These are phyloP conservation scores for Mycena pura DNA, from an alignment of 768 basidiomycete genomes.

Conservation along the genomic window DNA sequence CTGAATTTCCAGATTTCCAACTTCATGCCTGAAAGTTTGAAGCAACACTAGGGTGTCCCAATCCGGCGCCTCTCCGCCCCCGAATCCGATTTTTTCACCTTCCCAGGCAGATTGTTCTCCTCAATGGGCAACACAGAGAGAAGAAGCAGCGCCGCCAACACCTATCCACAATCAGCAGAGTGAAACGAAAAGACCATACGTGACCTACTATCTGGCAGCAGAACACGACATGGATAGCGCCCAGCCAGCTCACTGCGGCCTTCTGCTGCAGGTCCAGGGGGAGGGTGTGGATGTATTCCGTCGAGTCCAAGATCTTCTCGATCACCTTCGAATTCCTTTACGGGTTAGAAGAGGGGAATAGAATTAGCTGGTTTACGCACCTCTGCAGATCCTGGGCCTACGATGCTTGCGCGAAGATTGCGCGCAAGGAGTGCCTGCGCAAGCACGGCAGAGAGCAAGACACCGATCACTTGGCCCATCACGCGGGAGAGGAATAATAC, in stretches of 20 bases:
- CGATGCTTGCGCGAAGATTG: slow-evolving; percentile 63
- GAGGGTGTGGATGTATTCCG: slow-evolving; percentile 56
- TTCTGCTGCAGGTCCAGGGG: slow-evolving; percentile 44
- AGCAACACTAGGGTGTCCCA: too few species aligned
- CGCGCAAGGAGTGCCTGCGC: slow-evolving; percentile 63
- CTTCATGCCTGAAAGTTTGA: too few species aligned
- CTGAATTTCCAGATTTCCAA: too few species aligned
- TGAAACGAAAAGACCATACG: slow-evolving; percentile 35
- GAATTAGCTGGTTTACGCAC: too few species aligned
- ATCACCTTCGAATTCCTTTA: slow-evolving; percentile 58
- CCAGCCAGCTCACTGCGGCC: slow-evolving; percentile 59
- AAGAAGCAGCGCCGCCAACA: slow-evolving; percentile 6
- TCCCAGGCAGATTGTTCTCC: slow-evolving; percentile 20
- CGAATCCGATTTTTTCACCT: too few species aligned
- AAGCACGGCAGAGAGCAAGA: slow-evolving; percentile 66
- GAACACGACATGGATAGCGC: slow-evolving; percentile 62
- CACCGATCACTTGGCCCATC: slow-evolving; percentile 79
- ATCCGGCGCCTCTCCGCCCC: too few species aligned
- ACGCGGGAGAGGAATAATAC: slow-evolving; percentile 78
- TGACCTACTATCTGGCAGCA: slow-evolving; percentile 54
- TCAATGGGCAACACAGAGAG: slow-evolving; percentile 21
- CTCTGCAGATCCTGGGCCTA: slow-evolving; percentile 58
- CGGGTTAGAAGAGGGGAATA: too few species aligned
- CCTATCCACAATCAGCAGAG: slow-evolving; percentile 31
- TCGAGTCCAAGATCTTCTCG: slow-evolving; percentile 52